Conservation (phyloP, 164 flowering plant genomes). For the Vitis vinifera region DNA sequence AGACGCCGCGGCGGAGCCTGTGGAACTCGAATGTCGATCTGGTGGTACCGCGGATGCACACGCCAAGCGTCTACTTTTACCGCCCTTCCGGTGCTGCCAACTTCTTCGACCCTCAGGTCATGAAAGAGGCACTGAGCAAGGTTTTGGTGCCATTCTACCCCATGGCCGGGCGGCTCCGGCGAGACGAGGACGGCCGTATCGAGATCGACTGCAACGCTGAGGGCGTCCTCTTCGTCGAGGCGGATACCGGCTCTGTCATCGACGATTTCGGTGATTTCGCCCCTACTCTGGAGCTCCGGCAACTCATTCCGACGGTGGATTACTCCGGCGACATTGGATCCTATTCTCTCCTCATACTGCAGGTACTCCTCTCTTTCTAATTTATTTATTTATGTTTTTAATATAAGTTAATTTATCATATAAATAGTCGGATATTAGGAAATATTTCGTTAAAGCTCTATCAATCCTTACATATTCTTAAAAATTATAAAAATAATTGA, state of each 20-base stretch:
- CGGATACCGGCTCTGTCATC: constrained; percentile 33
- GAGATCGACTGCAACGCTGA: constrained; percentile 55
- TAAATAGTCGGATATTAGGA: too few species aligned
- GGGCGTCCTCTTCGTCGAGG: constrained; percentile 58
- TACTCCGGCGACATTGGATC: constrained; percentile 37
- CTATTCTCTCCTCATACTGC: constrained; percentile 47
- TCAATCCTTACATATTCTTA: too few species aligned
- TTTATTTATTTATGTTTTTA: background rate
- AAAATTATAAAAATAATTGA: too few species aligned
- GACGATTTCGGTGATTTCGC: constrained; percentile 65
- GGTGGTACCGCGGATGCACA: constrained; percentile 45
- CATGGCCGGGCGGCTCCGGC: constrained; percentile 48
- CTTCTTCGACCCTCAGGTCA: constrained; percentile 34
- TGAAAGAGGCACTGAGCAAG: constrained; percentile 47
- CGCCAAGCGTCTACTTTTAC: constrained; percentile 53
- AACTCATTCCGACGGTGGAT: constrained; percentile 55
- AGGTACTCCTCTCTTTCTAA: constrained; percentile 27
- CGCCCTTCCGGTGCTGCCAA: constrained; percentile 30
- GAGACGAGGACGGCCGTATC: constrained; percentile 45
- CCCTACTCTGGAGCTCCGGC: constrained; percentile 39
- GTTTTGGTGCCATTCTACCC: constrained; percentile 63
- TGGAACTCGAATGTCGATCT: constrained; percentile 51
- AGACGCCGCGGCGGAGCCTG: constrained; percentile 29
- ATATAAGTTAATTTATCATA: background rate
- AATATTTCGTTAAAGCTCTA: too few species aligned